Evolutionary conservation across 2,329 filamentous ascomycete species (phyloP).

Genomic region (Apiospora phragmitis): DNA sequence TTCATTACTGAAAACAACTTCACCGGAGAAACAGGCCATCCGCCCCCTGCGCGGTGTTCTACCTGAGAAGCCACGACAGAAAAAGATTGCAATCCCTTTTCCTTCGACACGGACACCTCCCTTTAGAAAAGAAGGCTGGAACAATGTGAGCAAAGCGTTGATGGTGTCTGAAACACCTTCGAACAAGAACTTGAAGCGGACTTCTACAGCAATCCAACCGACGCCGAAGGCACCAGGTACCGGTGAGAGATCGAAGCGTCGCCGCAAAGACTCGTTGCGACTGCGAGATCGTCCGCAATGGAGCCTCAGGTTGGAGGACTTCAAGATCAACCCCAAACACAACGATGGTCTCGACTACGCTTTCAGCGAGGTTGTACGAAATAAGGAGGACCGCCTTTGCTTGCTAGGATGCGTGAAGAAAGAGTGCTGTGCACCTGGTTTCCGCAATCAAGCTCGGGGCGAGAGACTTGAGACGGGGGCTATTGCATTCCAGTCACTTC

Average conservation of each 20-base stretch:
- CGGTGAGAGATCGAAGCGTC: slow-evolving; percentile 5
- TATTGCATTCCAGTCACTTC: slow-evolving; percentile 35
- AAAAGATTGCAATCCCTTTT: background rate
- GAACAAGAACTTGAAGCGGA: background rate
- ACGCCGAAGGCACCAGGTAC: slow-evolving; percentile 10
- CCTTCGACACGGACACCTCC: background rate
- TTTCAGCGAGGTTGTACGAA: slow-evolving; percentile 73
- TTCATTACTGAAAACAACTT: slow-evolving; percentile 23
- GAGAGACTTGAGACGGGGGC: slow-evolving; percentile 41
- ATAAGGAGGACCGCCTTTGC: slow-evolving; percentile 66
- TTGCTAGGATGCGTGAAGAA: slow-evolving; percentile 73
- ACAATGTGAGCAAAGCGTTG: background rate
- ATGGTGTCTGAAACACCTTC: background rate
- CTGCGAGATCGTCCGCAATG: slow-evolving; percentile 60
- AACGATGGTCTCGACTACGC: slow-evolving; percentile 74
- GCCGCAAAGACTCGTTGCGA: slow-evolving; percentile 34
- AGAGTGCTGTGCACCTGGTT: slow-evolving; percentile 74
- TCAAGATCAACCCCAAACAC: slow-evolving; percentile 74
- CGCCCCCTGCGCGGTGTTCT: background rate
- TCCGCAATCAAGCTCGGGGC: slow-evolving; percentile 63
- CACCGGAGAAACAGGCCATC: slow-evolving; percentile 17
- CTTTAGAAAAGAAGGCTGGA: background rate
- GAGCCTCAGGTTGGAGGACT: slow-evolving; percentile 67
- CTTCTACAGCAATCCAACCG: background rate
- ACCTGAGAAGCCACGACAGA: slow-evolving; percentile 4